Evolutionary conservation across 768 basidiomycete genomes (phyloP), one percentile per base, ranked within the genome.

Genomic region (Lenzites betulinus): DNA sequence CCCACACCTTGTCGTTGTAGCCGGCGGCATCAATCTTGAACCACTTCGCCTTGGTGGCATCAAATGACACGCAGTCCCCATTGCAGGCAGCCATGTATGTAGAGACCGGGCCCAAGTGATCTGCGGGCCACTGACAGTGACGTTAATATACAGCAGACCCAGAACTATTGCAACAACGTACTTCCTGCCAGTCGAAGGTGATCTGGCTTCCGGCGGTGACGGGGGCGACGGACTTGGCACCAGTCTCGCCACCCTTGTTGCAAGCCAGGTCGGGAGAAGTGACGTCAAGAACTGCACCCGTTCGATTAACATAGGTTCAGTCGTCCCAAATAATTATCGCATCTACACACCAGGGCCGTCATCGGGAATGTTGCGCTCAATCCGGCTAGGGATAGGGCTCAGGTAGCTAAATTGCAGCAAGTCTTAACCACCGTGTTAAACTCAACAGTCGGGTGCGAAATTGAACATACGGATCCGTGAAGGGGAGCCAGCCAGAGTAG

Each of bases 51-150:
- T 69, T 64, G 55, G 74, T 73, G 36, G 78, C 75, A 57, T 66
- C 60, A 49, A 69, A 68, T 2, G 26, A 64, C 13, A 54, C 36
- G 63, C 81, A 83, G 54, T 77, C 75, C 23, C 77, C 79, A 54
- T 74, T 73, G 68, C 81, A 83, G 13, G 78, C 78, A 28, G 79
- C 71, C 81, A 83, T 82, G 66, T 81, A 81, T n/a, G 78, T 81
- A 26, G 77, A 78, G 22, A 81, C 76, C 26, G 79, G 80, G 4
- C 81, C 81, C 67, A 77, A 72, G 67, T 81, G 82, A 64, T 81
- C 81, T 28, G 58, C 57, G 18, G 68, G 70, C 70, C 72, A 71
- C 71, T 71, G 38, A 7, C 23, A 23, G 42, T 13, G 62, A n/a
- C 51, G n/a, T 38, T 39, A 33, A 13, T 7, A 7, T 7, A 18